Percentiles rank a stretch among this genome's conserved stretches.
Conservation (phyloP, 2,329 filamentous ascomycete genomes). For the Botrytis aclada region DNA sequence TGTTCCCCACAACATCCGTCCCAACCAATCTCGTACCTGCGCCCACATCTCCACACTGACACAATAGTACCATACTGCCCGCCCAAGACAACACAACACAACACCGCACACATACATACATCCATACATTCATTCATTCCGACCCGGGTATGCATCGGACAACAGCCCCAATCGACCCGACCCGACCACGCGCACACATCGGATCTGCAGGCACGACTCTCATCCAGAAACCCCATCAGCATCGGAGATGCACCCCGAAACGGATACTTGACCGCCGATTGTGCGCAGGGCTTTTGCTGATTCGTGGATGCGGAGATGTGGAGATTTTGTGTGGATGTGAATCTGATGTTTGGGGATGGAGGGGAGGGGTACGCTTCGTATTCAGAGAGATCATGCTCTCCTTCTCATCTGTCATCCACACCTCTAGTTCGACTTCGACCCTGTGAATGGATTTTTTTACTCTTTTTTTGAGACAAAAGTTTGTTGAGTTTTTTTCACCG, state of each 20-base stretch:
- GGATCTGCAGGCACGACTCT: background rate
- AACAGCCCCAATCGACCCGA: background rate
- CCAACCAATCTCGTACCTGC: background rate
- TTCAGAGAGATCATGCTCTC: background rate
- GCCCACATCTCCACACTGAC: background rate
- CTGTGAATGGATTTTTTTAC: no score
- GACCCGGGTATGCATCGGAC: background rate
- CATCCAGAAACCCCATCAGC: background rate
- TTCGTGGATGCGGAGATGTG: background rate
- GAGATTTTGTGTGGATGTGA: background rate
- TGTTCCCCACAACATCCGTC: background rate
- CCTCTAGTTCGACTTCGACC: background rate
- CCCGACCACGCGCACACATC: background rate
- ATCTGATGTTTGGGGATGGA: no score
- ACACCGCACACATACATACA: background rate
- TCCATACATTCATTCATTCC: background rate
- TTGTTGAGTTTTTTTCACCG: background rate
- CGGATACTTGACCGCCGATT: background rate
- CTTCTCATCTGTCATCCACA: background rate
- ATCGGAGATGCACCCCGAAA: background rate
- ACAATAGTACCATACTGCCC: background rate
- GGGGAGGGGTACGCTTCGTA: constrained; percentile 1
- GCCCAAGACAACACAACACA: background rate
- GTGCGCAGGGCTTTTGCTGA: background rate
- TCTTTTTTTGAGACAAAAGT: no score